A percentile compares a stretch with the other conserved stretches of the same genome.
Conservation (phyloP, 78 protist genomes). For the Bigelowiella natans region DNA sequence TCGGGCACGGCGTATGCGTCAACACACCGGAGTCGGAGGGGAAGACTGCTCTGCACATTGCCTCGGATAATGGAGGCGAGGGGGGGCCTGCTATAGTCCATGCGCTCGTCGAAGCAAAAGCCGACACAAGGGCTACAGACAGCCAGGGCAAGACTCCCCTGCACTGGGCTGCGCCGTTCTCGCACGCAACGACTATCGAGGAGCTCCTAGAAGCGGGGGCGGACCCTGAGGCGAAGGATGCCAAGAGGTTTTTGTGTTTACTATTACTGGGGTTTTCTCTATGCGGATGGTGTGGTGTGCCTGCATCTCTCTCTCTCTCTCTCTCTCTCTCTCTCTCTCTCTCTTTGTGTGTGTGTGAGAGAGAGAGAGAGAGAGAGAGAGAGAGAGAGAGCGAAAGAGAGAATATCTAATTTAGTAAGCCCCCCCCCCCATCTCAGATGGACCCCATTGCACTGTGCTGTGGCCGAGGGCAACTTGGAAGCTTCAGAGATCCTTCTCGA, state of each 20-base stretch:
- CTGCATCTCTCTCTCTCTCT: too few relatives aligned
- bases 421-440: too few relatives aligned
- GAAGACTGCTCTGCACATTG: not conserved
- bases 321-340: too few relatives aligned
- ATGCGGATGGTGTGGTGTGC: too few relatives aligned
- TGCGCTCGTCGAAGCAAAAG: not conserved
- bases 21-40: not conserved
- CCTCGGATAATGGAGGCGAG: not conserved
- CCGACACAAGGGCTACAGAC: not conserved
- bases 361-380: too few relatives aligned
- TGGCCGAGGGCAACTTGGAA: not conserved
- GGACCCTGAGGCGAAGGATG: too few relatives aligned
- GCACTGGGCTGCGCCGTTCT: not conserved
- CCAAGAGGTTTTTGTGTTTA: too few relatives aligned
- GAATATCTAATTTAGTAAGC: too few relatives aligned
- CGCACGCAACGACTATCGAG: not conserved
- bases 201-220: not conserved
- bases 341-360: too few relatives aligned
- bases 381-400: too few relatives aligned
- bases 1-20: not conserved
- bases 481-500: not conserved
- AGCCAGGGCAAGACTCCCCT: not conserved
- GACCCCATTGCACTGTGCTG: too few relatives aligned
- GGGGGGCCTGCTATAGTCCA: not conserved
- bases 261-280: too few relatives aligned